phyloP scores from a whole-genome alignment of 768 basidiomycete species.

The Suillus ampliporus region DNA sequence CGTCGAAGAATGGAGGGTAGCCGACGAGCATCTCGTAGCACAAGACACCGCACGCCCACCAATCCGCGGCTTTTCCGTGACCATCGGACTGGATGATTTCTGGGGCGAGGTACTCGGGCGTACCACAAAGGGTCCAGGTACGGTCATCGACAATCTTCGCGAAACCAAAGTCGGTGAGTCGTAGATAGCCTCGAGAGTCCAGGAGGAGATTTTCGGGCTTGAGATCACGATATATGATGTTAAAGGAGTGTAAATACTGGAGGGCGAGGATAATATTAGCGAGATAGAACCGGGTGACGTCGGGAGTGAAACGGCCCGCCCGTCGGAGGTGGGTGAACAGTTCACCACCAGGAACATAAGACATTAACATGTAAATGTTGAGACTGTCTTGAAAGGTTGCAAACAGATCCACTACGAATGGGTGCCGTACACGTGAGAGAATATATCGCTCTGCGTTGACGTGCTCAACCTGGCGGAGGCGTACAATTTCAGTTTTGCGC shows the following conservation, averaged over 20 bases:
- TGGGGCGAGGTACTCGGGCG: slow-evolving; percentile 95
- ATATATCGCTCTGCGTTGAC: slow-evolving; percentile 97
- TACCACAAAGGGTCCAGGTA: slow-evolving; percentile 97
- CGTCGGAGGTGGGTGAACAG: slow-evolving; percentile 96
- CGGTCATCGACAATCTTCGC: slow-evolving; percentile 97
- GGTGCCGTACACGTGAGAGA: slow-evolving; percentile 88
- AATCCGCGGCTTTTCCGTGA: slow-evolving; percentile 97
- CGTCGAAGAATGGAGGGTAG: slow-evolving; percentile 98
- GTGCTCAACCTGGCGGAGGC: slow-evolving; percentile 95
- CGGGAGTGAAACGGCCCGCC: slow-evolving; percentile 92
- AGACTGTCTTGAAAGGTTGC: slow-evolving; percentile 94
- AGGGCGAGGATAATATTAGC: slow-evolving; percentile 95
- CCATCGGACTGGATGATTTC: slow-evolving; percentile 98
- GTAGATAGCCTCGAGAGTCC: slow-evolving; percentile 91
- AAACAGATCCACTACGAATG: slow-evolving; percentile 96
- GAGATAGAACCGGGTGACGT: slow-evolving; percentile 97
- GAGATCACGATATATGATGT: slow-evolving; percentile 98
- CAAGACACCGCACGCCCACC: slow-evolving; percentile 98
- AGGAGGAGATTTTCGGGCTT: slow-evolving; percentile 99
- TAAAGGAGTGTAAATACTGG: slow-evolving; percentile 92
- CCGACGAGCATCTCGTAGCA: slow-evolving; percentile 99
- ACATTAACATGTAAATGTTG: slow-evolving; percentile 98
- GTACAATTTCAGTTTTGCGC: slow-evolving; percentile 83
- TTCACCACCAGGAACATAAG: slow-evolving; percentile 95
- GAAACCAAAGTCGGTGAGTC: slow-evolving; percentile 97